Percentiles rank a stretch among this genome's conserved stretches.
phyloP scores from a whole-genome alignment of 2,329 filamentous ascomycete genomes.

The Fusarium sulawesiense region DNA sequence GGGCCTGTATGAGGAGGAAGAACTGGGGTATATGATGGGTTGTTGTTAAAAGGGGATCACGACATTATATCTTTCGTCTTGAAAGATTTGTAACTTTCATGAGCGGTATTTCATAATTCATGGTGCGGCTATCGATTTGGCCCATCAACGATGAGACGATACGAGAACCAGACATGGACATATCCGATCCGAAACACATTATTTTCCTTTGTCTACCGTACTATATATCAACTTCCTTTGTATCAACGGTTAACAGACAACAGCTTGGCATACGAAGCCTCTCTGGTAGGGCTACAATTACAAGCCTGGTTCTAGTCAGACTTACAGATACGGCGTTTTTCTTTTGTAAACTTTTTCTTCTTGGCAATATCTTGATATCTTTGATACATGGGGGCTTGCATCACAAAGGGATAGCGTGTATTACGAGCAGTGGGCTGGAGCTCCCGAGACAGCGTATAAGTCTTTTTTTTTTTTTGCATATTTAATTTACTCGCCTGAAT shows the following conservation, averaged over 20 bases:
- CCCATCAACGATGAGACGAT: slow-evolving; percentile 48
- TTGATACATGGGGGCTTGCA: slow-evolving; percentile 41
- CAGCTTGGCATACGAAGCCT: slow-evolving; percentile 21
- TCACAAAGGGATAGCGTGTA: slow-evolving; percentile 32
- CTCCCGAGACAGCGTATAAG: slow-evolving; percentile 25
- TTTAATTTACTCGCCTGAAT: slow-evolving; percentile 38
- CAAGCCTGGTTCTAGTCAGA: slow-evolving; percentile 32
- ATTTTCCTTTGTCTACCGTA: slow-evolving; percentile 48
- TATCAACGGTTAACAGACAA: slow-evolving; percentile 43
- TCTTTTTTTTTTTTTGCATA: slow-evolving; percentile 34
- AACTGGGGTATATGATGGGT: slow-evolving; percentile 20
- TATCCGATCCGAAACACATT: slow-evolving; percentile 42
- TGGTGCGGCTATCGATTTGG: slow-evolving; percentile 45
- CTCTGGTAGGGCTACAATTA: slow-evolving; percentile 12
- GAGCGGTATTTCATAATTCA: slow-evolving; percentile 48
- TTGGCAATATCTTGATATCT: slow-evolving; percentile 29
- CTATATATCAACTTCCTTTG: slow-evolving; percentile 45
- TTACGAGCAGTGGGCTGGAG: slow-evolving; percentile 46
- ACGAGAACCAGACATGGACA: slow-evolving; percentile 50
- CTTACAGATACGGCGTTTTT: slow-evolving; percentile 41
- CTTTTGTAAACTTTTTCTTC: slow-evolving; percentile 19
- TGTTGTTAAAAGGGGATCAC: slow-evolving; percentile 29
- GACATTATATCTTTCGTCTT: slow-evolving; percentile 42
- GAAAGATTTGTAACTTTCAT: slow-evolving; percentile 43
- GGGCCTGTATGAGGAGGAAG: slow-evolving; percentile 34